Conservation (phyloP, 2,329 filamentous ascomycete species). For the Aspergillus awamori region DNA sequence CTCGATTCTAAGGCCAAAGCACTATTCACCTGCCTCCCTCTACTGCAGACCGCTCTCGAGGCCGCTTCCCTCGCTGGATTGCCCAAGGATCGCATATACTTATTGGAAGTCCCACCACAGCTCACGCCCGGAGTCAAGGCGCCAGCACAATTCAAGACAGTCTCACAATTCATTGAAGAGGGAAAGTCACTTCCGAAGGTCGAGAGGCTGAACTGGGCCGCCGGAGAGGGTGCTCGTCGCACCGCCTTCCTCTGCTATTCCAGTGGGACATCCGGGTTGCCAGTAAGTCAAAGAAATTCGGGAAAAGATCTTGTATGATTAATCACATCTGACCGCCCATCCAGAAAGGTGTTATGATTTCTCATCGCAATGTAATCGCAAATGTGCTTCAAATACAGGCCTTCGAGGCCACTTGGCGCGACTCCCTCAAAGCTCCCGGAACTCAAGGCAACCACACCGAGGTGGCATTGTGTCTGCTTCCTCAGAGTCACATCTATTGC, state of each 20-base stretch:
- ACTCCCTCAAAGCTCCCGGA: conserved; percentile 33
- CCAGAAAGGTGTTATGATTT: conserved; percentile 82
- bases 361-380: conserved; percentile 76
- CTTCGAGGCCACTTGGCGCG: conserved; percentile 50
- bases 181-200: conserved; percentile 52
- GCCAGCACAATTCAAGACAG: conserved; percentile 58
- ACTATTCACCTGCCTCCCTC: conserved; percentile 71
- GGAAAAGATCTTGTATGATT: neutral
- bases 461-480: conserved; percentile 68
- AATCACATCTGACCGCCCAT: neutral
- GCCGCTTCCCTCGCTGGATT: conserved; percentile 67
- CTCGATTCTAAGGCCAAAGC: conserved; percentile 69
- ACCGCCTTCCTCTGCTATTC: conserved; percentile 79
- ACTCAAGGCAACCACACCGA: conserved; percentile 56
- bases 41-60: conserved; percentile 65
- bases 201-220: conserved; percentile 45
- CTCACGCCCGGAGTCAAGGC: conserved; percentile 52
- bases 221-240: conserved; percentile 56
- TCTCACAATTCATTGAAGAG: conserved; percentile 66
- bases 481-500: conserved; percentile 81
- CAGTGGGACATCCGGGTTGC: conserved; percentile 76
- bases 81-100: conserved; percentile 65
- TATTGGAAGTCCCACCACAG: conserved; percentile 67
- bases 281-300: conserved; percentile 51
- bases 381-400: conserved; percentile 67